These are phyloP conservation scores for Floccularia luteovirens DNA, from an alignment of 768 basidiomycete genomes.

Conservation along the genomic window DNA sequence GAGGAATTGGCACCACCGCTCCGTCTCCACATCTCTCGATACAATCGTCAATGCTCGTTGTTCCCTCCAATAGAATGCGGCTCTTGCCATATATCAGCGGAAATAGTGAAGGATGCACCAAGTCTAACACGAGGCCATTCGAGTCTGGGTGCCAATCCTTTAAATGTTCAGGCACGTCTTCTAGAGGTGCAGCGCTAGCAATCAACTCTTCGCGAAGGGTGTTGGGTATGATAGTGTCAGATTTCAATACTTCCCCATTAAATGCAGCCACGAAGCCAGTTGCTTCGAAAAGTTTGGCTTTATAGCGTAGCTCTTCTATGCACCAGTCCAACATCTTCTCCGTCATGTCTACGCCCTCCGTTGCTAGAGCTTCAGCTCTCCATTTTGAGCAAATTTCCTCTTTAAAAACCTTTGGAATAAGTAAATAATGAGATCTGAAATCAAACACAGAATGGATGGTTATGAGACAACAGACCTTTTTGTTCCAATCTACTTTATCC, in stretches of 20 bases:
- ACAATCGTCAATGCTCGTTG: slow-evolving; percentile 8
- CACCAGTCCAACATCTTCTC: slow-evolving; percentile 11
- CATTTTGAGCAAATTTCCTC: slow-evolving; percentile 10
- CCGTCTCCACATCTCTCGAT: slow-evolving; percentile 6
- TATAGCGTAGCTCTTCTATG: slow-evolving; percentile 16
- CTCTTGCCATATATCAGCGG: slow-evolving; percentile 23
- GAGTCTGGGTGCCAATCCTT: slow-evolving; percentile 37
- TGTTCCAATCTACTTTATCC: slow-evolving; percentile 12
- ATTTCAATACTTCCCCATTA: slow-evolving; percentile 12
- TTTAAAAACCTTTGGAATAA: slow-evolving; percentile 10
- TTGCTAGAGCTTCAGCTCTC: slow-evolving; percentile 8
- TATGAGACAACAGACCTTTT: too few species aligned
- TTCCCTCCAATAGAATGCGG: slow-evolving; percentile 1
- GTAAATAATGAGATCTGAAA: too few species aligned
- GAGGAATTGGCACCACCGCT: not conserved
- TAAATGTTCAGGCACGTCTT: slow-evolving; percentile 19
- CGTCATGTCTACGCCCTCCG: slow-evolving; percentile 6
- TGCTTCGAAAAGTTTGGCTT: slow-evolving; percentile 5
- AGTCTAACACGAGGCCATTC: slow-evolving; percentile 28
- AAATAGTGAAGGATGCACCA: slow-evolving; percentile 32
- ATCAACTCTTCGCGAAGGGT: slow-evolving; percentile 9
- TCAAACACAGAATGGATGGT: too few species aligned
- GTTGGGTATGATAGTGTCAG: slow-evolving; percentile 16
- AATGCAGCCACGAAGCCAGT: slow-evolving; percentile 7
- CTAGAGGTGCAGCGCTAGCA: slow-evolving; percentile 15